These are phyloP conservation scores for Salix dunnii DNA, from an alignment of 345 rosid species.

Conservation along the genomic window DNA sequence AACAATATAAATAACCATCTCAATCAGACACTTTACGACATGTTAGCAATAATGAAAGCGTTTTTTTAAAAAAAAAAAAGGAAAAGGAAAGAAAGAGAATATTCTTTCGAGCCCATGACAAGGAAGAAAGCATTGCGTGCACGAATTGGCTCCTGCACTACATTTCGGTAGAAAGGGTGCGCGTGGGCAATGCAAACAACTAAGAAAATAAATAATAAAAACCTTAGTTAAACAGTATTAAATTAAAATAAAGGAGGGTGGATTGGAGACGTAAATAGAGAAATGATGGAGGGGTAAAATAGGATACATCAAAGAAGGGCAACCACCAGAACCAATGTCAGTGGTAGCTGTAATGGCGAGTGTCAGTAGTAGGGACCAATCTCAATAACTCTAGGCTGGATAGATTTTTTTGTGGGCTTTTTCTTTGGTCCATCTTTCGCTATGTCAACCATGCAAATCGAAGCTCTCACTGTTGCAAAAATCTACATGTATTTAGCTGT, in stretches of 20 bases:
- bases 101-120: no score
- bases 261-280: not conserved
- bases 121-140: no score
- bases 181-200: no score
- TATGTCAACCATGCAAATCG: not conserved
- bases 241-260: no score
- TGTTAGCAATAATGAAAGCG: no score
- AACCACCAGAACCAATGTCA: not conserved
- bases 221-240: no score
- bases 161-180: no score
- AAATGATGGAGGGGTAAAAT: not conserved
- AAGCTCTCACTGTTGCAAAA: not conserved
- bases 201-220: no score
- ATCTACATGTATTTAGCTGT: not conserved
- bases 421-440: not conserved
- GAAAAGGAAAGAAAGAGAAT: rapidly evolving
- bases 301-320: not conserved
- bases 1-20: no score
- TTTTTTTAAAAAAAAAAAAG: no score
- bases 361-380: not conserved
- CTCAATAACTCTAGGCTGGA: not conserved
- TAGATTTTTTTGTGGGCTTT: not conserved
- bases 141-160: no score
- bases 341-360: not conserved
- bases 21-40: no score